Base-by-base conservation (phyloP, 1,284 basidiomycete genomes). In the Sporisorium sorghi region DNA sequence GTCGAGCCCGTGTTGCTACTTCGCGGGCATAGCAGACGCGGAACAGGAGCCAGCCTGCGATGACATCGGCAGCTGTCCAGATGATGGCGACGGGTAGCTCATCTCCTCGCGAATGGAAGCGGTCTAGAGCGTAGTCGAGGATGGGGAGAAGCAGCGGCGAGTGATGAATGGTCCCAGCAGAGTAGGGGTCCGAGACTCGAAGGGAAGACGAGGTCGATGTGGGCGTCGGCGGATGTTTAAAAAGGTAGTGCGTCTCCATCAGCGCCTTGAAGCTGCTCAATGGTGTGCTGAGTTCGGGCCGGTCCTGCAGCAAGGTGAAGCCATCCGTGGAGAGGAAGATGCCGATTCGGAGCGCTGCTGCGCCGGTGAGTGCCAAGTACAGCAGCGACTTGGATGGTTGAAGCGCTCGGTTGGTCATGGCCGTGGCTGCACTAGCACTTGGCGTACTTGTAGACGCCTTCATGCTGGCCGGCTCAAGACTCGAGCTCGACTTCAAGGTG, bases 281-380 rank as follows among this genome's bases (percentile, higher is more conserved):
- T 0, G 94, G 92, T 2, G 93, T 93, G 0, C 91, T 89, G 19
- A 97, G 87, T 80, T 93, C 91, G 33, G 92, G 91, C 73, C 87
- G 81, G 21, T 84, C 81, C 53, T 86, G 80, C 0, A 88, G 79
- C 2, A 78, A 49, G 0, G 53, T 54, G 9, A 85, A 77, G 5
- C 86, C 43, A 10, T 79, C 40, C 0, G 85, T 84, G n/a, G 75
- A 71, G 8, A 64, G 43, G 61, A 86, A 85, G 30, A 86, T 58
- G 5, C 78, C 74, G 0, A 86, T 58, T 5, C 86, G 80, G 4
- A 86, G 57, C 15, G 66, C 35, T 5, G 50, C 59, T 5, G 70
- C 74, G n/a, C 21, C 47, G 1, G 49, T 10, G 28, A 75, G 39
- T 10, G 55, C 51, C 28, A 64, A 54, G 26, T 44, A 57, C 12